Conservation (phyloP, 176 grass and related monocot species). For the Triticum turgidum region DNA sequence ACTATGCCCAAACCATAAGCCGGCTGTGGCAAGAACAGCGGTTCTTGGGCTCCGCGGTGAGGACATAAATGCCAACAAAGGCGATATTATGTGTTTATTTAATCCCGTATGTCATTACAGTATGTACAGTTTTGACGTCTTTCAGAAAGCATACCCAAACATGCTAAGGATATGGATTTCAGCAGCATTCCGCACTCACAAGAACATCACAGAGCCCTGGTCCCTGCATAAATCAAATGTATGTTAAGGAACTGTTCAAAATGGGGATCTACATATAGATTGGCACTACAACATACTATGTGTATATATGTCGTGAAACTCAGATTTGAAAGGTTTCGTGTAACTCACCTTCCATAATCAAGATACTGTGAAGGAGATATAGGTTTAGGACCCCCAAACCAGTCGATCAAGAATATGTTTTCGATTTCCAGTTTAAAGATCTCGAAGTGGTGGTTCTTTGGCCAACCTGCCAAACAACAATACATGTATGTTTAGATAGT, state of each 20-base stretch:
- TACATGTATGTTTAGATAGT: conserved; percentile 19
- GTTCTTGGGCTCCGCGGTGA: neutral
- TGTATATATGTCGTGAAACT: neutral
- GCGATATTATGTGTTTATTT: conserved; percentile 27
- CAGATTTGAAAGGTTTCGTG: neutral
- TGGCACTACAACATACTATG: neutral
- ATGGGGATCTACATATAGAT: neutral
- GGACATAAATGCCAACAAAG: neutral
- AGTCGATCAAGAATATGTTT: conserved; percentile 89
- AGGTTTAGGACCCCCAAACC: conserved; percentile 92
- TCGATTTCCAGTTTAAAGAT: conserved; percentile 84
- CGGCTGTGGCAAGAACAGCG: neutral
- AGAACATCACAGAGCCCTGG: conserved; percentile 17
- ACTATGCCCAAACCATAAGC: too few species aligned
- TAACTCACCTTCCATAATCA: conserved; percentile 46
- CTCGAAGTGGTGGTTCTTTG: conserved; percentile 71
- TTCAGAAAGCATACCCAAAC: conserved; percentile 11
- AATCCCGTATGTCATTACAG: conserved; percentile 14
- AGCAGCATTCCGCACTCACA: neutral
- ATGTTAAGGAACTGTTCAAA: neutral
- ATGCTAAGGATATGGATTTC: neutral
- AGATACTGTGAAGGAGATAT: conserved; percentile 73
- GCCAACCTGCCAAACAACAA: conserved; percentile 64
- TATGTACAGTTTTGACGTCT: conserved; percentile 26
- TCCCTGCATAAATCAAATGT: conserved; percentile 21